phyloP scores from a whole-genome alignment of 805 yeast genomes.

The Vanderwaltozyma polyspora region DNA sequence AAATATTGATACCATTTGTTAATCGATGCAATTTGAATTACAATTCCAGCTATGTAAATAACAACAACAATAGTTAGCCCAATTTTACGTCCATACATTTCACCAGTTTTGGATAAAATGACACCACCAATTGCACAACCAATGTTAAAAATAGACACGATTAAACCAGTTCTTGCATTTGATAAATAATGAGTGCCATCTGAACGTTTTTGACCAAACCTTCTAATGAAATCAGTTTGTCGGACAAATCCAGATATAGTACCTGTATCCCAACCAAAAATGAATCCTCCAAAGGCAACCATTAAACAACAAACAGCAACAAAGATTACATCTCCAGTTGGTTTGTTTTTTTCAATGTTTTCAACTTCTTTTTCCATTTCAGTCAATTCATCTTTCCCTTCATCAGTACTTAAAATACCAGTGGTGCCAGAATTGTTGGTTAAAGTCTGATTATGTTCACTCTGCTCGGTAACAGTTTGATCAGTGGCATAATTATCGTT shows the following conservation, averaged over 20 bases:
- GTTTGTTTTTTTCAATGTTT: conserved; percentile 12
- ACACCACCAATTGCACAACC: conserved; percentile 73
- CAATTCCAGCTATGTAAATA: conserved; percentile 55
- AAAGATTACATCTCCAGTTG: conserved; percentile 19
- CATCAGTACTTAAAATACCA: conserved; percentile 1
- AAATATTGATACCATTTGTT: conserved; percentile 60
- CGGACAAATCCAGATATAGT: conserved; percentile 56
- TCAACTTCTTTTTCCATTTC: conserved; percentile 6
- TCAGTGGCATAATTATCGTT: too few relatives aligned
- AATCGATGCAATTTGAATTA: conserved; percentile 51
- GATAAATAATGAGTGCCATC: conserved; percentile 17
- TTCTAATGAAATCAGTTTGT: conserved; percentile 21
- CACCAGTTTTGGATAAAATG: conserved; percentile 46
- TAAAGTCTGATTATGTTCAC: too few relatives aligned
- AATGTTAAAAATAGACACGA: conserved; percentile 46
- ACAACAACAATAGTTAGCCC: conserved; percentile 51
- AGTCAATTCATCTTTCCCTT: conserved; percentile 29
- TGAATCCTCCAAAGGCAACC: conserved; percentile 69
- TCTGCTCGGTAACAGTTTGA: not conserved
- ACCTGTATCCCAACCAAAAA: conserved; percentile 75
- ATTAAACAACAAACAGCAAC: conserved; percentile 26
- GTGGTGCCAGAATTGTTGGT: not conserved
- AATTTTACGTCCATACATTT: conserved; percentile 52
- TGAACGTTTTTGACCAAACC: conserved; percentile 15
- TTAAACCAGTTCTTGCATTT: conserved; percentile 19